Evolutionary conservation across 352 stramenopile genomes (phyloP).

Genomic region (Pythium dissimile): DNA sequence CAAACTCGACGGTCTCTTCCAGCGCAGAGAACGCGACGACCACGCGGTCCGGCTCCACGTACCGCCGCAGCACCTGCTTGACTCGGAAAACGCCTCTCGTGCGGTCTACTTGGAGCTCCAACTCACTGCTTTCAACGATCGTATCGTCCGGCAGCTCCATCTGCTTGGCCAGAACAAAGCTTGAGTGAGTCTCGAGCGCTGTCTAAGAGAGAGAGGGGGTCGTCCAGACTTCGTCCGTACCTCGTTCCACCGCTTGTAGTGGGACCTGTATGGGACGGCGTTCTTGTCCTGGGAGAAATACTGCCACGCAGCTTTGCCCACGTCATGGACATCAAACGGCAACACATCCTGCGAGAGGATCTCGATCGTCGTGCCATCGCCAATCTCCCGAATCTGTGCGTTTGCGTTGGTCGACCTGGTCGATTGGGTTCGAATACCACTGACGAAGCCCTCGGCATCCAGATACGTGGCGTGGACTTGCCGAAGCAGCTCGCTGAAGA

Average conservation of each 20-base stretch:
- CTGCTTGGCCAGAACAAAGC: background rate
- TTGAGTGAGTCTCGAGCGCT: background rate
- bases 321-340: constrained; percentile 5
- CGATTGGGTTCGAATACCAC: background rate
- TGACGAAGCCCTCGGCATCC: constrained; percentile 3
- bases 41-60: constrained; percentile 36
- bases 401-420: background rate
- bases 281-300: constrained; percentile 17
- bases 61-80: constrained; percentile 43
- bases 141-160: constrained; percentile 33
- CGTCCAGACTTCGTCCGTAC: background rate
- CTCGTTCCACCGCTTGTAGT: constrained; percentile 8
- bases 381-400: background rate
- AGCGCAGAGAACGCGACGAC: constrained; percentile 45
- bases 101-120: constrained; percentile 42
- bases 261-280: constrained; percentile 8
- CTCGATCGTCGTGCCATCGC: constrained; percentile 10
- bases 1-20: constrained; percentile 47
- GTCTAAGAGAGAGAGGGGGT: background rate
- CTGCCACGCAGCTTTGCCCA: constrained; percentile 8
- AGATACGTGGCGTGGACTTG: constrained; percentile 3
- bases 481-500: constrained; percentile 10
- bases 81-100: constrained; percentile 37
- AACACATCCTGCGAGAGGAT: constrained; percentile 11
- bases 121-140: constrained; percentile 46